phyloP scores from a whole-genome alignment of 2,329 filamentous ascomycete species.

The Stagonosporopsis vannaccii region DNA sequence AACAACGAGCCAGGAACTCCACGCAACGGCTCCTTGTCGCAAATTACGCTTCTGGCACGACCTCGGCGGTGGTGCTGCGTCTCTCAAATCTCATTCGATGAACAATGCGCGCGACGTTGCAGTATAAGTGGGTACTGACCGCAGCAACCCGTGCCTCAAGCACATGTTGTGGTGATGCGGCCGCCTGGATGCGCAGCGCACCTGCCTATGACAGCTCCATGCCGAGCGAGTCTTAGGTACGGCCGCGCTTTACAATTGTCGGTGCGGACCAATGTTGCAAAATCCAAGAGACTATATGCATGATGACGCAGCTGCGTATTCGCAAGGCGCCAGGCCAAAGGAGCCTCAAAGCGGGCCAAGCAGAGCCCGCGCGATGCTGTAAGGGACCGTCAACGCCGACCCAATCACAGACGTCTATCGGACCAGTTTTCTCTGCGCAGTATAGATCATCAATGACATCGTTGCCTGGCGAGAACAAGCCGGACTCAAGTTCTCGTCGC shows the following conservation, averaged over 20 bases:
- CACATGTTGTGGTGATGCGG: slow-evolving; percentile 12
- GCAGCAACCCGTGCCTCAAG: slow-evolving; percentile 9
- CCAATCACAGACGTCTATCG: slow-evolving; percentile 6
- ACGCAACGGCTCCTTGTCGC: slow-evolving; percentile 17
- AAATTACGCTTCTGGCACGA: slow-evolving; percentile 20
- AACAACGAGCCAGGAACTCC: slow-evolving; percentile 10
- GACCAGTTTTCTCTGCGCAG: neutral
- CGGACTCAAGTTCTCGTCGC: slow-evolving; percentile 14
- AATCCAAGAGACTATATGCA: slow-evolving; percentile 28
- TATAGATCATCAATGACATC: slow-evolving; percentile 16
- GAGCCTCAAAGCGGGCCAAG: slow-evolving; percentile 19
- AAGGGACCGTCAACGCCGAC: neutral
- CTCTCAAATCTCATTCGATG: slow-evolving; percentile 34
- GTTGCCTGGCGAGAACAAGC: slow-evolving; percentile 17
- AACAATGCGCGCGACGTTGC: slow-evolving; percentile 23
- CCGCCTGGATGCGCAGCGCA: slow-evolving; percentile 19
- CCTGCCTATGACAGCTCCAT: slow-evolving; percentile 25
- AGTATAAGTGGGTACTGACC: slow-evolving; percentile 33
- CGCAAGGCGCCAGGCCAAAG: slow-evolving; percentile 23
- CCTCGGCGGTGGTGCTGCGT: slow-evolving; percentile 28
- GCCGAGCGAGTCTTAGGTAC: slow-evolving; percentile 29
- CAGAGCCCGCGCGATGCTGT: slow-evolving; percentile 3
- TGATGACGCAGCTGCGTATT: slow-evolving; percentile 33
- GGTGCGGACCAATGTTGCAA: slow-evolving; percentile 32
- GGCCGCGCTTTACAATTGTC: slow-evolving; percentile 37